These are phyloP conservation scores for Phytophthora quininea DNA, from an alignment of 352 stramenopile species.

Conservation along the genomic window DNA sequence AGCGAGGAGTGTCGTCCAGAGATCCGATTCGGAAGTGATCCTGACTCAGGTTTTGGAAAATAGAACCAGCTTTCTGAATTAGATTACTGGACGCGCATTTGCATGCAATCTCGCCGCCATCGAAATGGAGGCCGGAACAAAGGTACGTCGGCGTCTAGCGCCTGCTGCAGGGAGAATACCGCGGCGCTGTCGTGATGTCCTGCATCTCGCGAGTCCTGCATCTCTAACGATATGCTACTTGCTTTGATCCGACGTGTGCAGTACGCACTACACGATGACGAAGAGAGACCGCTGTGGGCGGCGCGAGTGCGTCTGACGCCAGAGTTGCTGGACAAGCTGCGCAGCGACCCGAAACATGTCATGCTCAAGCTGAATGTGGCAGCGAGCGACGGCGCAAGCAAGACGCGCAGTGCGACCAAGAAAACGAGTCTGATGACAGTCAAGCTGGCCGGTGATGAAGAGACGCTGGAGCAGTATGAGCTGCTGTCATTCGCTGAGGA, in stretches of 20 bases:
- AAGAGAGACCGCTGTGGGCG: conserved; percentile 52
- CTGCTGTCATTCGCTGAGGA: conserved; percentile 81
- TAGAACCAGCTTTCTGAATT: neutral
- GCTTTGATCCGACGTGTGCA: conserved; percentile 18
- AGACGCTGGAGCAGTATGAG: conserved; percentile 60
- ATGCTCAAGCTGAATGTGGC: conserved; percentile 29
- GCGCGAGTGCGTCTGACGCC: conserved; percentile 78
- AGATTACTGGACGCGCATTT: neutral
- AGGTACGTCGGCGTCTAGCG: neutral
- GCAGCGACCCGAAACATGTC: conserved; percentile 36
- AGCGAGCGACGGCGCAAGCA: conserved; percentile 11
- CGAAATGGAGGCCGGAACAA: neutral
- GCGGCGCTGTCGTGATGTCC: neutral
- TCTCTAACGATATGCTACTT: conserved; percentile 6
- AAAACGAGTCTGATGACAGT: conserved; percentile 63
- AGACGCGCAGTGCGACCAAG: conserved; percentile 31
- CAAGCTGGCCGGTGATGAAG: conserved; percentile 21
- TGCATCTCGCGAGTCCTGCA: neutral
- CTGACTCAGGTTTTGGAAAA: neutral
- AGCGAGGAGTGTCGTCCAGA: neutral
- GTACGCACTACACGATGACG: conserved; percentile 76
- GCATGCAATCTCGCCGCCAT: neutral
- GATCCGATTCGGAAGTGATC: conserved; percentile 24
- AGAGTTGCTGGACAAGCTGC: conserved; percentile 71
- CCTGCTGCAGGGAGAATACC: neutral